Base-by-base conservation (phyloP, 2,329 filamentous ascomycete genomes). In the Seiridium unicorne region DNA sequence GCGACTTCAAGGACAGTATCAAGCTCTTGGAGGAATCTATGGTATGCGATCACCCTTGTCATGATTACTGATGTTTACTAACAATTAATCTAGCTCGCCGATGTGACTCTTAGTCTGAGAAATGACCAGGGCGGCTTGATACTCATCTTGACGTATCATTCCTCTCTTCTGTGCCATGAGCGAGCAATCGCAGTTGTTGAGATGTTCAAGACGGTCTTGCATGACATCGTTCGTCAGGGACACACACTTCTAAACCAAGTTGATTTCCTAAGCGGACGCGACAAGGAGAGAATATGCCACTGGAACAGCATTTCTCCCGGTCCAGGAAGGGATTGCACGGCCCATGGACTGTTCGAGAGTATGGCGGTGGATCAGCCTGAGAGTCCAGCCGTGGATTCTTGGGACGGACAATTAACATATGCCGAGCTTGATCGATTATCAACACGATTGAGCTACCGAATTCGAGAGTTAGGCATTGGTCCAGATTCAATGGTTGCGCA, bases 401-500 rank as follows among this genome's bases (percentile, higher is more conserved):
- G 53, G 10, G 57, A 59, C 18, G 57, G 47, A 9, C 47, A 59
- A 36, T 18, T 59, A 3, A 59, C 47, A 10, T 59, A 59, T 26
- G 11, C 18, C 31, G 63, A 66, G 36, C 26, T 66, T n/a, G 62
- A 66, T 34, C 55, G 60, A 32, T 53, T 64, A 32, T 60, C 63
- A 7, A 51, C 58, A 6, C 60, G 66, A 6, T 60, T 76, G 36
- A 69, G 72, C 4, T 65, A 69, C 31, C 63, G 69, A 26, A 65
- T 76, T 13, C 61, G 70, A 3, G 60, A 60, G 42, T 59, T 71
- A n/a, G 72, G 72, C 32, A 69, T 71, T 51, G 70, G 69, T 7
- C 70, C 71, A 1, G 72, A 73, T 51, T 64, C 64, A 3, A 63
- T 74, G n/a, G 66, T 75, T 5, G 66, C 71, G 3, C 66, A 72